Percentiles rank a stretch among this genome's conserved stretches.
These are phyloP conservation scores for Trifolium repens DNA, from an alignment of 306 rosid genomes.

Conservation along the genomic window DNA sequence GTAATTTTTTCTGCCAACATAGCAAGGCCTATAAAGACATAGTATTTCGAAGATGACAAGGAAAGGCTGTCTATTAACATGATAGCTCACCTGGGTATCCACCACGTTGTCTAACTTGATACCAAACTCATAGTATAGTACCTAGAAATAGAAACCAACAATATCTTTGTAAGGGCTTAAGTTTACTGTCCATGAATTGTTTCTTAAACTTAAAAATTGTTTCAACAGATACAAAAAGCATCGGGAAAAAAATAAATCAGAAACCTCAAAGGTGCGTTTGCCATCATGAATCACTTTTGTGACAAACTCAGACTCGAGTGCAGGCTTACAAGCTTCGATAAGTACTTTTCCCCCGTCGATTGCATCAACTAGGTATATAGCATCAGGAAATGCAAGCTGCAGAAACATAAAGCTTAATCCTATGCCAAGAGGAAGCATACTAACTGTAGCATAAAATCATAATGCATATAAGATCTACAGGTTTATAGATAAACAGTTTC, in stretches of 20 bases:
- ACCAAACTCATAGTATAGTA: conserved; percentile 91
- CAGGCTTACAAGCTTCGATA: conserved; percentile 92
- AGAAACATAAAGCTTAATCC: conserved; percentile 24
- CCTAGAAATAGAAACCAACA: conserved; percentile 68
- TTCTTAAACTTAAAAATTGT: conserved; percentile 11
- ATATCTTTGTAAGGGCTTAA: conserved; percentile 32
- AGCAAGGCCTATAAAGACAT: too few relatives aligned
- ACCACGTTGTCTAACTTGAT: conserved; percentile 97
- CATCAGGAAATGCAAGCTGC: conserved; percentile 97
- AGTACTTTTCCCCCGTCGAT: conserved; percentile 82
- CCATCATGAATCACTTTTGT: conserved; percentile 98
- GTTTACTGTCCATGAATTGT: background rate
- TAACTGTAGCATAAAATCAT: background rate
- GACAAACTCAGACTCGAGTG: conserved; percentile 88
- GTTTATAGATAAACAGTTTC: background rate
- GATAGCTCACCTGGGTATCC: conserved; percentile 89
- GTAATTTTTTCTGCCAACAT: too few relatives aligned
- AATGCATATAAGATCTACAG: background rate
- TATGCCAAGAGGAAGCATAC: background rate
- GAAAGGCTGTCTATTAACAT: conserved; percentile 9
- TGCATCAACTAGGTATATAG: conserved; percentile 92
- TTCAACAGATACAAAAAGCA: conserved; percentile 14
- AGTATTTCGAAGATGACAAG: too few relatives aligned
- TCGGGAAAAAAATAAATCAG: conserved; percentile 27
- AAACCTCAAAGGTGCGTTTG: conserved; percentile 98